A percentile compares a stretch with the other conserved stretches of the same genome.
Conservation (phyloP, 108 stramenopile species). For the Cyclostephanos tholiformis region DNA sequence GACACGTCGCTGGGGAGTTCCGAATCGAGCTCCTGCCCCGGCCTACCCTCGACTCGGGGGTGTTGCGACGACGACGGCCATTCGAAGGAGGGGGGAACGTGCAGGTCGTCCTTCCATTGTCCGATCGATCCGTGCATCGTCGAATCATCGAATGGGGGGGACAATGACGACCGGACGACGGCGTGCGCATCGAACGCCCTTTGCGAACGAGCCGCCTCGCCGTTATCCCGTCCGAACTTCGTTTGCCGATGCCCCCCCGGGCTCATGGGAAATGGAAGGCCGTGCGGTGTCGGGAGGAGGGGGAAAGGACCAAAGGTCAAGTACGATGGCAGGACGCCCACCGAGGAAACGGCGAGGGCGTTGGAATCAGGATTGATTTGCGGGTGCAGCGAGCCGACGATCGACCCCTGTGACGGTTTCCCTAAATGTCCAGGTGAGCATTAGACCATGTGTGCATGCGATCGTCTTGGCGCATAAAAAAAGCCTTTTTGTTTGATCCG, state of each 20-base stretch:
- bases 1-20: background rate
- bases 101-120: slow-evolving; percentile 58
- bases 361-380: slow-evolving; percentile 74
- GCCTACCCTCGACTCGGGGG: slow-evolving; percentile 59
- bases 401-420: slow-evolving; percentile 86
- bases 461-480: background rate
- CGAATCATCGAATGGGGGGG: slow-evolving; percentile 5
- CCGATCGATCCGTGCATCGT: background rate
- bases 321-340: slow-evolving; percentile 83
- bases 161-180: slow-evolving; percentile 36
- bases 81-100: slow-evolving; percentile 49
- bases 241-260: slow-evolving; percentile 72
- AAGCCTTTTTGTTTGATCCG: too few relatives aligned
- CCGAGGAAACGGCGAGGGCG: slow-evolving; percentile 59
- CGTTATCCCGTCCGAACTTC: slow-evolving; percentile 54
- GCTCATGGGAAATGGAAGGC: slow-evolving; percentile 77
- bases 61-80: background rate
- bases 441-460: slow-evolving; percentile 1
- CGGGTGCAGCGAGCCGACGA: slow-evolving; percentile 76
- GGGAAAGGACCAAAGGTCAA: slow-evolving; percentile 67
- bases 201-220: slow-evolving; percentile 62
- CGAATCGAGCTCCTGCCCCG: slow-evolving; percentile 25
- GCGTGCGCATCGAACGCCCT: slow-evolving; percentile 62
- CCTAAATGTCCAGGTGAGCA: slow-evolving; percentile 74
- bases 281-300: slow-evolving; percentile 40